Base-by-base conservation (phyloP, 495 filamentous ascomycete species). In the Aspergillus panamensis region DNA sequence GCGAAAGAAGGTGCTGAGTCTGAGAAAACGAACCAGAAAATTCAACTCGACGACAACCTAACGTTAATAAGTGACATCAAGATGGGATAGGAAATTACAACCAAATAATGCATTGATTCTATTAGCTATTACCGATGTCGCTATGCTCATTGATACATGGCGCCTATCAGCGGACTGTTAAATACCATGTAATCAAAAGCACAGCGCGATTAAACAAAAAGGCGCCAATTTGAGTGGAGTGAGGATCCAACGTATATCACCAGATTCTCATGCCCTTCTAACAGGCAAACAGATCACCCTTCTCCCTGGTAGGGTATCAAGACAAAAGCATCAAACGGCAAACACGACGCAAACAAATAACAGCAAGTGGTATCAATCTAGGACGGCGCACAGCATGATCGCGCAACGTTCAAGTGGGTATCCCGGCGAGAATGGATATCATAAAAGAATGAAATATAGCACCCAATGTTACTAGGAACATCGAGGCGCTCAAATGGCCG, bases 281-380 rank as follows among this genome's bases (percentile, higher is more conserved):
- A 57, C 62, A 39, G 54, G 50, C 54, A 64, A 33, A 59, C 42
- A 66, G 30, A 65, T 47, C 65, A 62, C 65, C 66, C 64, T 63
- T 57, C 64, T 71, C 68, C 66, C 64, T n/a, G 66, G 62, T 52
- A 69, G 71, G 70, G 70, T 76, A 76, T 75, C 75, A 68, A 66
- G 55, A 60, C 35, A 61, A 59, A 57, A 57, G 61, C 59, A 64
- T 58, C 54, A 64, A 62, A 62, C 43, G 55, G 61, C 47, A 48
- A 57, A 53, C 59, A 64, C 53, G 61, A 61, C 64, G 61, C 51
- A 59, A 60, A 69, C 67, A 63, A 56, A 66, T 64, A 70, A 68
- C 51, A 67, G 62, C 68, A 65, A 69, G 69, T 79, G 76, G 74
- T 79, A 80, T 80, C 77, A 79, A 77, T 80, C 77, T 79, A 79